Evolutionary conservation across 257 asterid genomes (phyloP).

Genomic region (Forsythia viridissima): DNA sequence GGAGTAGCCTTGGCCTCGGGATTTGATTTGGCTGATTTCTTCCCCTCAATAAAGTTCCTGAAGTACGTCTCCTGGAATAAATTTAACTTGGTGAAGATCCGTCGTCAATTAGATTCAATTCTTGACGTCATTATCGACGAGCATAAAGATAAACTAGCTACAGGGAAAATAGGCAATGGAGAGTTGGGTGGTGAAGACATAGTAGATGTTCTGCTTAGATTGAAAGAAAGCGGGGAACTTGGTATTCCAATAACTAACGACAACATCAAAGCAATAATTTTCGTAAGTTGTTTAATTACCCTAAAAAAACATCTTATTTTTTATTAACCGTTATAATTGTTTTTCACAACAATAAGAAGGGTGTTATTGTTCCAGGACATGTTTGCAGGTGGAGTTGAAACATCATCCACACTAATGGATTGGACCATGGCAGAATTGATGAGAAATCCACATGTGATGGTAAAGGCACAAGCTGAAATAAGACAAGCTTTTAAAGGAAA

Average conservation of each 20-base stretch:
- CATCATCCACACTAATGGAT: background rate
- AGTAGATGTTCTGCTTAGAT: background rate
- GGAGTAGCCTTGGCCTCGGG: background rate
- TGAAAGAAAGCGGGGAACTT: background rate
- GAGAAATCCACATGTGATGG: conserved; percentile 3
- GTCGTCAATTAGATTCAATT: background rate
- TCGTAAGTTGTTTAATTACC: background rate
- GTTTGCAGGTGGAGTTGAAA: conserved; percentile 5
- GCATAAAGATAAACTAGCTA: background rate
- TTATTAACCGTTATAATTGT: too few species aligned
- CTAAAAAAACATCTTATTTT: too few species aligned
- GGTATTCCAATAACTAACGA: background rate
- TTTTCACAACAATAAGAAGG: too few species aligned
- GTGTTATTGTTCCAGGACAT: conserved; percentile 1
- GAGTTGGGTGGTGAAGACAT: background rate
- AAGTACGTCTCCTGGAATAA: background rate
- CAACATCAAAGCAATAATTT: background rate
- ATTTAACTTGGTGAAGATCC: background rate
- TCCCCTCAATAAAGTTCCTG: background rate
- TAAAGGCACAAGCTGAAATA: conserved; percentile 15
- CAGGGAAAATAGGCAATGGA: background rate
- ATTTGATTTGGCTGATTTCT: background rate
- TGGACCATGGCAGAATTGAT: conserved; percentile 22
- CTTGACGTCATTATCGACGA: background rate
- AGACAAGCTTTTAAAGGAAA: conserved; percentile 6